phyloP scores from a whole-genome alignment of 768 basidiomycete species.

The Cytidiella melzeri region DNA sequence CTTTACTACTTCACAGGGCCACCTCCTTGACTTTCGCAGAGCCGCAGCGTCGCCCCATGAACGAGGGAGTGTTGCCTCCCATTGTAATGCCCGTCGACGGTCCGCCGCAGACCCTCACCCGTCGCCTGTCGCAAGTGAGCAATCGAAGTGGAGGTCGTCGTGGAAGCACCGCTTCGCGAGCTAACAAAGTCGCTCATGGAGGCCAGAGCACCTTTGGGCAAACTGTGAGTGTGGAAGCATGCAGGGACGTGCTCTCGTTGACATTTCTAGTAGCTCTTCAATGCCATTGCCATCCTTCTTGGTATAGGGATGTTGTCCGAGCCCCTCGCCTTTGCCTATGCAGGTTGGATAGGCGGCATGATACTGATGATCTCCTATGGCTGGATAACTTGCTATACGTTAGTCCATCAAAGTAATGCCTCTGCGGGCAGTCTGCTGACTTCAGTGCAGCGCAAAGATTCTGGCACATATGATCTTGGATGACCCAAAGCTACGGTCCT shows the following conservation, averaged over 20 bases:
- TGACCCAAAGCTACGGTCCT: slow-evolving; percentile 70
- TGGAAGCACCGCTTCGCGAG: slow-evolving; percentile 27
- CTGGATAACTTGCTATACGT: slow-evolving; percentile 86
- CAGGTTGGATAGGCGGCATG: slow-evolving; percentile 83
- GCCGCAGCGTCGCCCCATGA: not conserved
- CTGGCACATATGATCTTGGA: slow-evolving; percentile 69
- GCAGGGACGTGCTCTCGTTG: not conserved
- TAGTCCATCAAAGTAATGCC: slow-evolving; percentile 26
- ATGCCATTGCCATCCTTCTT: slow-evolving; percentile 77
- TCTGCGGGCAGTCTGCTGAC: too few species aligned
- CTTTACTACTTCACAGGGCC: slow-evolving; percentile 13
- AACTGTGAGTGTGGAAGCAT: slow-evolving; percentile 41
- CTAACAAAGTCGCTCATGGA: slow-evolving; percentile 28
- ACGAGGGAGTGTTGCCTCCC: slow-evolving; percentile 1
- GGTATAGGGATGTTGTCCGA: slow-evolving; percentile 89
- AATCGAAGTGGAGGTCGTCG: slow-evolving; percentile 29
- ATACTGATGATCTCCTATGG: slow-evolving; percentile 72
- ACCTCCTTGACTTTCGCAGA: slow-evolving; percentile 11
- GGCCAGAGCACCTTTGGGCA: slow-evolving; percentile 72
- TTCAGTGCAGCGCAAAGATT: slow-evolving; percentile 65
- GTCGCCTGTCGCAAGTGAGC: slow-evolving; percentile 12
- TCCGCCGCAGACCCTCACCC: slow-evolving; percentile 4
- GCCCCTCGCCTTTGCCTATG: slow-evolving; percentile 85
- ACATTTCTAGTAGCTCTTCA: slow-evolving; percentile 76
- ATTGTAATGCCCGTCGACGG: slow-evolving; percentile 3